phyloP scores from a whole-genome alignment of 257 asterid species.

The Nyctanthes arbortristis region DNA sequence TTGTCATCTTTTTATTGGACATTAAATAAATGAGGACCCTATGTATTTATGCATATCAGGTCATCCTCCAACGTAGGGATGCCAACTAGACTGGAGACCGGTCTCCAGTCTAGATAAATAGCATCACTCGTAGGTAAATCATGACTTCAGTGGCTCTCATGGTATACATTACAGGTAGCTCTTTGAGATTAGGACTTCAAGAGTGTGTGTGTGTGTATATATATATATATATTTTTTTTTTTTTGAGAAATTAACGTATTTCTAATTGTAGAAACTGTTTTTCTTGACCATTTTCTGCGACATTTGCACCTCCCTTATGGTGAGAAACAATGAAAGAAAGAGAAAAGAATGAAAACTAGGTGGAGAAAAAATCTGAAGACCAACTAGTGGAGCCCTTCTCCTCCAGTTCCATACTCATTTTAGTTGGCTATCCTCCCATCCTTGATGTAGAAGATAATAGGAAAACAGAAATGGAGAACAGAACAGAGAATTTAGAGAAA shows the following conservation, averaged over 20 bases:
- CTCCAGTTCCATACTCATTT: neutral
- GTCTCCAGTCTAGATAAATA: too few species aligned
- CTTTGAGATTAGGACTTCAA: neutral
- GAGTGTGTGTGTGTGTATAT: neutral
- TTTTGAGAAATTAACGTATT: conserved; percentile 3
- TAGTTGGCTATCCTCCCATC: conserved; percentile 5
- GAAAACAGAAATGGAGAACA: too few species aligned
- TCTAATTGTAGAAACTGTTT: neutral
- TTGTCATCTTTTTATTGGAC: too few species aligned
- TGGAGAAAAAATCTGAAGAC: neutral
- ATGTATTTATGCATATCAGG: too few species aligned
- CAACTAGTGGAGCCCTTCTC: neutral
- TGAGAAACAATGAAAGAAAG: neutral
- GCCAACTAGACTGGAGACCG: too few species aligned
- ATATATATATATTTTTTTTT: neutral
- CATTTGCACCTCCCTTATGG: neutral
- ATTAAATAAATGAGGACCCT: too few species aligned
- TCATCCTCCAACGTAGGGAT: too few species aligned
- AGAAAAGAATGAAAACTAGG: neutral
- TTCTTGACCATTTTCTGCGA: neutral
- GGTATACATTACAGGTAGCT: neutral
- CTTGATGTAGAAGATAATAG: too few species aligned
- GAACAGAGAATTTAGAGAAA: too few species aligned
- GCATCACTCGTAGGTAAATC: neutral
- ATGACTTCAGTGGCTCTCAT: neutral